A percentile compares a stretch with the other conserved stretches of the same genome.
Evolutionary conservation across 305 asterid species (phyloP).

Genomic region (Fraxinus platypoda): DNA sequence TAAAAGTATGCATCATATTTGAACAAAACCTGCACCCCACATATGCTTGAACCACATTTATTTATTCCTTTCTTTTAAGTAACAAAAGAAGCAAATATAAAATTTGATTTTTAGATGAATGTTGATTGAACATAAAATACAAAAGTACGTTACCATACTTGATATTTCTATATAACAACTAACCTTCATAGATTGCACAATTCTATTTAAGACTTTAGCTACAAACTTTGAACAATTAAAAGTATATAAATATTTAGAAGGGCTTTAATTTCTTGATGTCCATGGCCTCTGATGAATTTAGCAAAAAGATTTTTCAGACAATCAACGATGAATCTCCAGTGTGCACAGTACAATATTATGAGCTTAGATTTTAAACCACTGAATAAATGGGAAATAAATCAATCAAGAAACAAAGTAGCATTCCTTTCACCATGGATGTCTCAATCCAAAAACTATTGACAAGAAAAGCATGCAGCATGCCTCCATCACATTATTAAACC

Average conservation of each 20-base stretch:
- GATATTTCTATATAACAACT: neutral
- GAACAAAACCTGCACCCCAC: neutral
- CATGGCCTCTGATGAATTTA: neutral
- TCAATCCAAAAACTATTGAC: neutral
- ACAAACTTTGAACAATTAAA: neutral
- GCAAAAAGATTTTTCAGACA: neutral
- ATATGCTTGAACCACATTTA: neutral
- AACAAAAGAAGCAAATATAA: neutral
- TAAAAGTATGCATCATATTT: neutral
- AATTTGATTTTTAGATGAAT: neutral
- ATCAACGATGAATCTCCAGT: neutral
- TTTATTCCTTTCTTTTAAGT: neutral
- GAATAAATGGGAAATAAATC: neutral
- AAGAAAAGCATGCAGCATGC: neutral
- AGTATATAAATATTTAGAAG: neutral
- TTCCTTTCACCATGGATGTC: neutral
- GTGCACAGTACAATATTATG: neutral
- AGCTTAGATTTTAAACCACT: neutral
- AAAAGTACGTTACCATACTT: neutral
- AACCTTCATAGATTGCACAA: slow-evolving; percentile 6
- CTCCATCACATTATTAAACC: neutral
- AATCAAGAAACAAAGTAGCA: neutral
- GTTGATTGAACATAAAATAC: neutral
- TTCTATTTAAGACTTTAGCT: slow-evolving; percentile 2
- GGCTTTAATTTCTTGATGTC: neutral